phyloP scores from a whole-genome alignment of 345 rosid species.

The Eucalyptus polybractea region DNA sequence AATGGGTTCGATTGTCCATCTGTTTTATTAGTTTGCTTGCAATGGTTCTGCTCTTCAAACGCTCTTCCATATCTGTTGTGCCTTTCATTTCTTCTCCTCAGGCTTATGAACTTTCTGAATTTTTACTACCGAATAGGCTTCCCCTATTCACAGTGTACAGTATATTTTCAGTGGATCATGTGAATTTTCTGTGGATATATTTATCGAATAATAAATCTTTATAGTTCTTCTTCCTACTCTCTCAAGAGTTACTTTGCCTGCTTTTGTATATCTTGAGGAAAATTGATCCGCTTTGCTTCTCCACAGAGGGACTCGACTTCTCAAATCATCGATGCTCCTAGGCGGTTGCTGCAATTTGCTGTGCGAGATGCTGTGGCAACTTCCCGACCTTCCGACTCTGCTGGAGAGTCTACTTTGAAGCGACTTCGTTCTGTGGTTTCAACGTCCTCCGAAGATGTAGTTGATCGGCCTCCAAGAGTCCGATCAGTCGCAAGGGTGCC shows the following conservation, averaged over 20 bases:
- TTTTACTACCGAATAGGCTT: background rate
- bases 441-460: slow-evolving; percentile 31
- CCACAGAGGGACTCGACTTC: slow-evolving; percentile 56
- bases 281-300: background rate
- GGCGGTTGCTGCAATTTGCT: slow-evolving; percentile 91
- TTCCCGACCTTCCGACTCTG: slow-evolving; percentile 28
- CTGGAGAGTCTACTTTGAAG: slow-evolving; percentile 47
- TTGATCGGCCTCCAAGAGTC: slow-evolving; percentile 39
- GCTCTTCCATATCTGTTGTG: background rate
- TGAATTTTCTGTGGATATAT: background rate
- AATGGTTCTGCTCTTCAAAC: background rate
- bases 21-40: background rate
- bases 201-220: background rate
- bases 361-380: slow-evolving; percentile 90
- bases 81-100: background rate
- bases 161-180: background rate
- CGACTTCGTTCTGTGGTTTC: slow-evolving; percentile 89
- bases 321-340: slow-evolving; percentile 51
- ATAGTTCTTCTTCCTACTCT: background rate
- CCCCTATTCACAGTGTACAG: background rate
- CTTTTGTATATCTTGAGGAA: background rate
- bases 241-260: background rate
- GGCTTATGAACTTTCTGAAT: background rate
- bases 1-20: background rate
- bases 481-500: slow-evolving; percentile 57